Conservation (phyloP, 1,139 yeast genomes). For the Arxiozyma slooffiae region DNA sequence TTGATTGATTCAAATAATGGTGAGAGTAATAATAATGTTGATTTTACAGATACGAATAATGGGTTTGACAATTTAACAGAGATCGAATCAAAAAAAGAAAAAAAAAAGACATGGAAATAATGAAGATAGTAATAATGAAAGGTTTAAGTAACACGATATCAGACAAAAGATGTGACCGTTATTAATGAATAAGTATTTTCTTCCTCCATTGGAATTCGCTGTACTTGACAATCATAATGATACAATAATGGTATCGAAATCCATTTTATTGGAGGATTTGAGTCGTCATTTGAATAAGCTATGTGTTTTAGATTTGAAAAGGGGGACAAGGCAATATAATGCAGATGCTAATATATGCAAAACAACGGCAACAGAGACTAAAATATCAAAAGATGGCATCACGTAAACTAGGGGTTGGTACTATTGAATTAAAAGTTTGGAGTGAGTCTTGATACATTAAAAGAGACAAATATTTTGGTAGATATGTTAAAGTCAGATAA, state of each 20-base stretch:
- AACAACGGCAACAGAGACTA: constrained; percentile 67
- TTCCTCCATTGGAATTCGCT: constrained; percentile 11
- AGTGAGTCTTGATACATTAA: constrained; percentile 48
- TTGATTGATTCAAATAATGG: neutral
- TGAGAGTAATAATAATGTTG: neutral
- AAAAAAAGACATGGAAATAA: neutral
- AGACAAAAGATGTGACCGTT: neutral
- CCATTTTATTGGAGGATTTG: constrained; percentile 82
- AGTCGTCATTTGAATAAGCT: constrained; percentile 76
- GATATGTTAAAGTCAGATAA: constrained; percentile 61
- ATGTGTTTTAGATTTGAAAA: constrained; percentile 86
- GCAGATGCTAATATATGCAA: constrained; percentile 68
- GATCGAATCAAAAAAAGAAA: neutral
- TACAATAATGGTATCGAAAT: constrained; percentile 39
- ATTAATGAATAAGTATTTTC: neutral
- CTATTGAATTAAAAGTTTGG: constrained; percentile 93
- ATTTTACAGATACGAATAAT: neutral
- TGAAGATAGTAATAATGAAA: neutral
- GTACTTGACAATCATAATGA: constrained; percentile 14
- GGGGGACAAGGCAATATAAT: constrained; percentile 99
- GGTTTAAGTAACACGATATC: neutral
- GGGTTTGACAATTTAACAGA: neutral
- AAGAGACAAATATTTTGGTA: constrained; percentile 87
- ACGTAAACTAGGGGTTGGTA: constrained; percentile 72
- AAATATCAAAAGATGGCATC: constrained; percentile 82